Conservation (phyloP, 108 stramenopile genomes). For the Parietichytrium sp. region DNA sequence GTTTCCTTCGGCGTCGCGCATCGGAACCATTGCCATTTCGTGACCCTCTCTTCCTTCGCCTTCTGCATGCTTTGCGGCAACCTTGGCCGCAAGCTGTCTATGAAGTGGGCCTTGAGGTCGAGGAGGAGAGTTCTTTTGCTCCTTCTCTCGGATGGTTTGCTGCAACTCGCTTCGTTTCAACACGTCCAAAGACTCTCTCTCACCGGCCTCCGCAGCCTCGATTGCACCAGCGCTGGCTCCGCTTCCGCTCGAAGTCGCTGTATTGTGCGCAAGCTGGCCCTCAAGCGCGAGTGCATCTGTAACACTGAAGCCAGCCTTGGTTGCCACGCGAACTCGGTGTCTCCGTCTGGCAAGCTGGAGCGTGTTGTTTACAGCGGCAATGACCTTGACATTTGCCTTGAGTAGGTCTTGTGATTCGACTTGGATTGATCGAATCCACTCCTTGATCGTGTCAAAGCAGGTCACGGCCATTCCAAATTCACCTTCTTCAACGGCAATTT, state of each 20-base stretch:
- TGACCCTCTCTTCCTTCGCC: too few relatives aligned
- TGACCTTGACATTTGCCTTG: constrained; percentile 37
- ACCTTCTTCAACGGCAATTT: constrained; percentile 23
- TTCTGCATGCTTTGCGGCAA: too few relatives aligned
- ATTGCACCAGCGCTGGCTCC: constrained; percentile 20
- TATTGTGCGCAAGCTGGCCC: too few relatives aligned
- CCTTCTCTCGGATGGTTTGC: too few relatives aligned
- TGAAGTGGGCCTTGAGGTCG: too few relatives aligned
- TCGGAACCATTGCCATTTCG: background rate
- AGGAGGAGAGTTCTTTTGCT: too few relatives aligned
- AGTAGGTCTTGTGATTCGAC: constrained; percentile 9
- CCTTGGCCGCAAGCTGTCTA: too few relatives aligned
- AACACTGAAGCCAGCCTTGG: constrained; percentile 1
- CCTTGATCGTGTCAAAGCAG: constrained; percentile 35
- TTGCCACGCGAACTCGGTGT: background rate
- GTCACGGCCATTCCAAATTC: constrained; percentile 33
- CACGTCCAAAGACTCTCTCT: constrained; percentile 11
- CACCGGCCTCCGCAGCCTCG: background rate
- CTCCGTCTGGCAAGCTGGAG: constrained; percentile 15
- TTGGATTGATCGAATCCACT: constrained; percentile 32
- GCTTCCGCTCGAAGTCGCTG: background rate
- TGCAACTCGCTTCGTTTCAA: too few relatives aligned
- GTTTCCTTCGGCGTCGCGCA: background rate
- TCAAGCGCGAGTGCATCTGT: background rate
- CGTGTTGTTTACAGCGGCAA: constrained; percentile 35